phyloP scores from a whole-genome alignment of 805 yeast species.

The Saturnispora gosingensis region DNA sequence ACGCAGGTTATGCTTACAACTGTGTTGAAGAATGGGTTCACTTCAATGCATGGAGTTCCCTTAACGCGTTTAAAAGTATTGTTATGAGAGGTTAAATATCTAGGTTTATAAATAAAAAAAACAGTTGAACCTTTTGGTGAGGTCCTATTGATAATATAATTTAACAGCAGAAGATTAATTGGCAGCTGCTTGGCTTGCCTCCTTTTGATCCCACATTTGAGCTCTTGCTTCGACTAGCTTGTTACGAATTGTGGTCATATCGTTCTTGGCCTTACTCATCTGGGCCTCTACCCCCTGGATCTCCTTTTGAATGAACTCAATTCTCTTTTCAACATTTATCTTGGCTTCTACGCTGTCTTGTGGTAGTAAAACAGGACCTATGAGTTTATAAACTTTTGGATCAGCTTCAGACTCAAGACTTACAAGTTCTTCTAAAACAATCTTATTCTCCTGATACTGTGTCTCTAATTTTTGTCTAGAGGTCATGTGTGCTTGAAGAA shows the following conservation, averaged over 20 bases:
- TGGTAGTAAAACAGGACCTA: conserved; percentile 88
- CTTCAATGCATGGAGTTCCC: conserved; percentile 54
- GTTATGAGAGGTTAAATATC: conserved; percentile 44
- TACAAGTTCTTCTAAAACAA: conserved; percentile 76
- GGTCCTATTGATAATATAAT: neutral
- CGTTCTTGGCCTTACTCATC: conserved; percentile 31
- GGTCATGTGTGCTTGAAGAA: conserved; percentile 41
- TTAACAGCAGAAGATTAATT: neutral
- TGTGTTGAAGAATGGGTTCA: conserved; percentile 67
- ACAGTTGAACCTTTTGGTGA: neutral
- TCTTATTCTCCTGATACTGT: conserved; percentile 87
- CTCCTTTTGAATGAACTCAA: conserved; percentile 78
- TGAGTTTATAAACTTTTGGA: conserved; percentile 67
- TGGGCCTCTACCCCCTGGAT: conserved; percentile 68
- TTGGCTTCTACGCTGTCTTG: conserved; percentile 81
- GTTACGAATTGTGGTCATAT: conserved; percentile 1
- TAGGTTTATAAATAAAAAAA: neutral
- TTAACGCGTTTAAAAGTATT: conserved; percentile 67
- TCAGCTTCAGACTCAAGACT: conserved; percentile 43
- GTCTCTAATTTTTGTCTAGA: conserved; percentile 86
- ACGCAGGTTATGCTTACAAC: conserved; percentile 50
- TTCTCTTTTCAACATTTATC: conserved; percentile 75
- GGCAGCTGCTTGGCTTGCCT: neutral
- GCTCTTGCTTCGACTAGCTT: neutral
- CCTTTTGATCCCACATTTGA: neutral